phyloP scores from a whole-genome alignment of 2,329 filamentous ascomycete species.

The Pseudogymnoascus sp. region DNA sequence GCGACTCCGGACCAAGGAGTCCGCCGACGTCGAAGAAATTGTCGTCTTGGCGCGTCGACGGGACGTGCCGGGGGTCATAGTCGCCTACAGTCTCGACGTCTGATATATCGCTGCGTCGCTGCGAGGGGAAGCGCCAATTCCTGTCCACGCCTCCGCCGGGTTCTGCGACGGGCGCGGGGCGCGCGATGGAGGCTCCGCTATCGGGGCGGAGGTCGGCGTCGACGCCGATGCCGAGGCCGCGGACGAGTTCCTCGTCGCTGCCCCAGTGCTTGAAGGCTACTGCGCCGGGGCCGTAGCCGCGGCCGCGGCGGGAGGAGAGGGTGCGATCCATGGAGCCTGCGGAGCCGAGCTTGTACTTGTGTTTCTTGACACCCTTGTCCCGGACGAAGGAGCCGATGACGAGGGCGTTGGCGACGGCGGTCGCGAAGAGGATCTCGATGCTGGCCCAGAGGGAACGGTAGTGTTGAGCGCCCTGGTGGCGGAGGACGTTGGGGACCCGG shows the following conservation, averaged over 20 bases:
- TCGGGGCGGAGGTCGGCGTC: conserved; percentile 41
- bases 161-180: conserved; percentile 26
- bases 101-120: conserved; percentile 36
- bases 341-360: conserved; percentile 61
- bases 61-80: conserved; percentile 15
- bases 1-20: conserved; percentile 48
- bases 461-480: conserved; percentile 64
- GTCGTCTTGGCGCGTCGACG: conserved; percentile 42
- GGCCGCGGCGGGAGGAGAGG: conserved; percentile 29
- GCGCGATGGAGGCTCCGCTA: conserved; percentile 12
- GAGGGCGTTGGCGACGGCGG: conserved; percentile 77
- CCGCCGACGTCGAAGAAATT: conserved; percentile 86
- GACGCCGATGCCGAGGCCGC: conserved; percentile 65
- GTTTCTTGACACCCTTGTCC: conserved; percentile 83
- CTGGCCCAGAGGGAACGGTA: conserved; percentile 84
- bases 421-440: conserved; percentile 81
- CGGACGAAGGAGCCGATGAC: conserved; percentile 89
- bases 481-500: conserved; percentile 70
- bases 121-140: conserved; percentile 24
- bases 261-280: conserved; percentile 61
- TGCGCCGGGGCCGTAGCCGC: conserved; percentile 28
- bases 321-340: conserved; percentile 53
- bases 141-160: conserved; percentile 11
- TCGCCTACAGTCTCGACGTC: conserved; percentile 26
- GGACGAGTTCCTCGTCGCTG: conserved; percentile 84